Evolutionary conservation across 2,329 filamentous ascomycete genomes (phyloP).

Genomic region (Ustulina deusta): DNA sequence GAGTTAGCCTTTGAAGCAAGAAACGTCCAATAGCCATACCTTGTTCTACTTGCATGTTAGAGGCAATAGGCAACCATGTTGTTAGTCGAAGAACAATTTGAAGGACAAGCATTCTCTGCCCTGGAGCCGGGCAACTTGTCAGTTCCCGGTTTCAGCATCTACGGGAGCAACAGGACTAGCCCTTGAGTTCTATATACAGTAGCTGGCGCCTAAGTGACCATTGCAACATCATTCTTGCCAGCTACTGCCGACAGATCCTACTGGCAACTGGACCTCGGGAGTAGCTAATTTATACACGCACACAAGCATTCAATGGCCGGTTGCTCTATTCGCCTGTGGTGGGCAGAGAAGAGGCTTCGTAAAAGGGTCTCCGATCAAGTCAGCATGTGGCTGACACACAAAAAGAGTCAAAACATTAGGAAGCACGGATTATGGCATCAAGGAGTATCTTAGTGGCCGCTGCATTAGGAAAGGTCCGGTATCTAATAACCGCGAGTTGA

Average conservation of each 20-base stretch:
- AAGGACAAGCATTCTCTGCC: constrained; percentile 16
- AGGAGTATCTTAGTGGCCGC: constrained; percentile 27
- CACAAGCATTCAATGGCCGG: constrained; percentile 9
- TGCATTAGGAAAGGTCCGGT: constrained; percentile 21
- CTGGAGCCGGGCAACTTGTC: neutral
- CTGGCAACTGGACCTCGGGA: constrained; percentile 16
- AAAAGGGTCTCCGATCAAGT: constrained; percentile 27
- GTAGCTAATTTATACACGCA: constrained; percentile 29
- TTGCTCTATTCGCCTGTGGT: constrained; percentile 19
- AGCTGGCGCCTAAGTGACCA: constrained; percentile 20
- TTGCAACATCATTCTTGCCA: constrained; percentile 15
- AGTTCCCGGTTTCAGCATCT: constrained; percentile 18
- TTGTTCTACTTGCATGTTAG: constrained; percentile 26
- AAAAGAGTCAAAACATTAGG: neutral
- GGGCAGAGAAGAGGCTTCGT: constrained; percentile 14
- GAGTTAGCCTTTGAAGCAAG: constrained; percentile 20
- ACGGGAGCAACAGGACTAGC: constrained; percentile 14
- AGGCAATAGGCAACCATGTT: constrained; percentile 16
- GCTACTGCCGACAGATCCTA: constrained; percentile 9
- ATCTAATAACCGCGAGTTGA: constrained; percentile 26
- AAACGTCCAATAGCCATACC: constrained; percentile 20
- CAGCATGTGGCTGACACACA: constrained; percentile 17
- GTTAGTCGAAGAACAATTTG: constrained; percentile 21
- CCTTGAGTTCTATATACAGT: constrained; percentile 24
- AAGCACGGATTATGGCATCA: constrained; percentile 11